A percentile compares a stretch with the other conserved stretches of the same genome.
Conservation (phyloP, 1,284 basidiomycete genomes). For the Clitocybe nebularis region DNA sequence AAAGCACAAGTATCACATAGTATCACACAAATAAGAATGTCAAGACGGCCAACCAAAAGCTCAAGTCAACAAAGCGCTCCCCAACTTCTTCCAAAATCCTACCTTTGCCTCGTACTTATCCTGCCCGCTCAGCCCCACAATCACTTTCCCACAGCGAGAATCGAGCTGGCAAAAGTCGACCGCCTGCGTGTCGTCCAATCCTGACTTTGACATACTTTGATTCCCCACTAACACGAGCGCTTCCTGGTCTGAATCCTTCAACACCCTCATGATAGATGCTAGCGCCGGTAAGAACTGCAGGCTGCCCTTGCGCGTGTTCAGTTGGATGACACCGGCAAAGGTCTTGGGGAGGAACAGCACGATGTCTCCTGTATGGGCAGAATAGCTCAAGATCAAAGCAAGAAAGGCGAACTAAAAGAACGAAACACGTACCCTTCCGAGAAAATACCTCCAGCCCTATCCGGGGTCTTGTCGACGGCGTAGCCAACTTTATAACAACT, state of each 20-base stretch:
- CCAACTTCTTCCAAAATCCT: slow-evolving; percentile 35
- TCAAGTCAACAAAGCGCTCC: too few species aligned
- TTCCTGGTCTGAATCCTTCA: slow-evolving; percentile 33
- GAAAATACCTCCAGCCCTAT: slow-evolving; percentile 33
- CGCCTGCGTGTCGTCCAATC: slow-evolving; percentile 14
- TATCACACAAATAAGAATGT: too few species aligned
- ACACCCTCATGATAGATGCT: slow-evolving; percentile 26
- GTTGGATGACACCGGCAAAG: slow-evolving; percentile 36
- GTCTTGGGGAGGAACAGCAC: slow-evolving; percentile 32
- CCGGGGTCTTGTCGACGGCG: slow-evolving; percentile 25
- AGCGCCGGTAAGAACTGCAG: slow-evolving; percentile 32
- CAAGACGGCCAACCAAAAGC: too few species aligned
- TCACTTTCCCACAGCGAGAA: slow-evolving; percentile 30
- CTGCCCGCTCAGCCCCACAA: slow-evolving; percentile 34
- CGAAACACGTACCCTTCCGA: slow-evolving; percentile 26
- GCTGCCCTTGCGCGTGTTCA: slow-evolving; percentile 30
- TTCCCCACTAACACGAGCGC: slow-evolving; percentile 33
- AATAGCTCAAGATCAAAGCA: slow-evolving; percentile 3
- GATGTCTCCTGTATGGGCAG: slow-evolving; percentile 28
- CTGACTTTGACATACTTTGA: slow-evolving; percentile 11
- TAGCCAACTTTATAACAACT: slow-evolving; percentile 19
- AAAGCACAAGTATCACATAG: too few species aligned
- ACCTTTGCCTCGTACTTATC: slow-evolving; percentile 28
- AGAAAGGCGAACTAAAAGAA: slow-evolving; percentile 4
- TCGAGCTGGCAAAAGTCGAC: slow-evolving; percentile 34